phyloP scores from a whole-genome alignment of 352 stramenopile species.

The Pythium plurisporium region DNA sequence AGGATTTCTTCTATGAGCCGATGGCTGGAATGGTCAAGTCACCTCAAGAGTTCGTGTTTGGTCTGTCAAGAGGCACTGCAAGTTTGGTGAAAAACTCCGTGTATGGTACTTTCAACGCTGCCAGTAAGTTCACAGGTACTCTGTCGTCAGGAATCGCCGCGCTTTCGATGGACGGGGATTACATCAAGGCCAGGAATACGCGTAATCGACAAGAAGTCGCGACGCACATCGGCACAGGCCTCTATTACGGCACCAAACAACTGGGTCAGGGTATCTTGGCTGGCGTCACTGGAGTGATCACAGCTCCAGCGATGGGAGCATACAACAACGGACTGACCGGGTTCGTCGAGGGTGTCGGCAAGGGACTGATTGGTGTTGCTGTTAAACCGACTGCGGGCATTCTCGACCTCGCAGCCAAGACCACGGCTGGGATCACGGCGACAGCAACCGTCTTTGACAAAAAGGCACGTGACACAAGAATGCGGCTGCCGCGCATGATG shows the following conservation, averaged over 20 bases:
- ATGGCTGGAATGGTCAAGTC: slow-evolving; percentile 83
- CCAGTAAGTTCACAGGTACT: slow-evolving; percentile 91
- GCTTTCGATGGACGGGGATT: slow-evolving; percentile 87
- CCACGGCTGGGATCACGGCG: slow-evolving; percentile 78
- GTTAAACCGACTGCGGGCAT: slow-evolving; percentile 87
- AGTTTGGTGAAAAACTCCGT: slow-evolving; percentile 89
- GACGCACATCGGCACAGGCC: slow-evolving; percentile 78
- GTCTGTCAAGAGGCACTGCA: slow-evolving; percentile 84
- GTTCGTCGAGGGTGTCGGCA: slow-evolving; percentile 87
- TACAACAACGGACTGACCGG: slow-evolving; percentile 87
- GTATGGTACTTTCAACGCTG: slow-evolving; percentile 91
- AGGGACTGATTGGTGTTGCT: slow-evolving; percentile 82
- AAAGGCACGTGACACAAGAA: slow-evolving; percentile 54
- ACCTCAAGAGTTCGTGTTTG: slow-evolving; percentile 84
- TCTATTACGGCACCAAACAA: slow-evolving; percentile 87
- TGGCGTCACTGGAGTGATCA: slow-evolving; percentile 90
- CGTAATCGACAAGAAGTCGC: slow-evolving; percentile 77
- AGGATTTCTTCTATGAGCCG: slow-evolving; percentile 91
- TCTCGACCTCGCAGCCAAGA: slow-evolving; percentile 73
- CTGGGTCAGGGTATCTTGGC: slow-evolving; percentile 88
- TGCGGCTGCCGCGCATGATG: slow-evolving; percentile 75
- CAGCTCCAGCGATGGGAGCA: slow-evolving; percentile 83
- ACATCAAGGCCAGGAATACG: slow-evolving; percentile 77
- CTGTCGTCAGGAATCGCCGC: slow-evolving; percentile 88
- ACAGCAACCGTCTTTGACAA: slow-evolving; percentile 82